These are phyloP conservation scores for Phaseolus lunatus DNA, from an alignment of 306 rosid species.

Conservation along the genomic window DNA sequence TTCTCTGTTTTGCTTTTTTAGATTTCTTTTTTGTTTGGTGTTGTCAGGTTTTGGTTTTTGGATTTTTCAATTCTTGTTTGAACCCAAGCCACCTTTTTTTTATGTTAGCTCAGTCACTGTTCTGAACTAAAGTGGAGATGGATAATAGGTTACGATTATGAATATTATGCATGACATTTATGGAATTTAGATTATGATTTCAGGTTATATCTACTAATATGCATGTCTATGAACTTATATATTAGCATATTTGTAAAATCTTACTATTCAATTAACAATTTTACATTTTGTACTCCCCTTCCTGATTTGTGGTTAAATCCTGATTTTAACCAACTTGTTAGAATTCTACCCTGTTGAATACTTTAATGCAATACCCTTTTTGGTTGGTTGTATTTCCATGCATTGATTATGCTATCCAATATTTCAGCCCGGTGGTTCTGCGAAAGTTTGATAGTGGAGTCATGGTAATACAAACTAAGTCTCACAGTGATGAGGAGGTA, in stretches of 20 bases:
- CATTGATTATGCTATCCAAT: constrained; percentile 34
- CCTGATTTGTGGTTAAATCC: not conserved
- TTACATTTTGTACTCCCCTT: not conserved
- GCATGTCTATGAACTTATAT: not conserved
- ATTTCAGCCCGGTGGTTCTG: constrained; percentile 76
- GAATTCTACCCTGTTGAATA: constrained; percentile 32
- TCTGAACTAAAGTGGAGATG: not conserved
- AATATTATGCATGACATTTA: not conserved
- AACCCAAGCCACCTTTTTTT: not conserved
- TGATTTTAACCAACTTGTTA: not conserved
- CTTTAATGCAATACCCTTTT: constrained; percentile 6
- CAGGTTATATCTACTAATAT: not conserved
- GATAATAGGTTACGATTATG: not conserved
- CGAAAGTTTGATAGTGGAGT: constrained; percentile 98
- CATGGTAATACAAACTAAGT: constrained; percentile 94
- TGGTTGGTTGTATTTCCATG: constrained; percentile 12
- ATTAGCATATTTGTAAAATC: not conserved
- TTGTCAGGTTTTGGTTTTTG: not conserved
- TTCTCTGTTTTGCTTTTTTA: not conserved
- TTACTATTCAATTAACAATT: not conserved
- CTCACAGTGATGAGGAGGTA: constrained; percentile 94
- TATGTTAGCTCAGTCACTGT: not conserved
- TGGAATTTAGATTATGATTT: not conserved
- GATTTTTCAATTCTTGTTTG: not conserved
- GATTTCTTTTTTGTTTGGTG: not conserved